These are phyloP conservation scores for Ochromonas danica DNA, from an alignment of 108 stramenopile genomes.

Conservation along the genomic window DNA sequence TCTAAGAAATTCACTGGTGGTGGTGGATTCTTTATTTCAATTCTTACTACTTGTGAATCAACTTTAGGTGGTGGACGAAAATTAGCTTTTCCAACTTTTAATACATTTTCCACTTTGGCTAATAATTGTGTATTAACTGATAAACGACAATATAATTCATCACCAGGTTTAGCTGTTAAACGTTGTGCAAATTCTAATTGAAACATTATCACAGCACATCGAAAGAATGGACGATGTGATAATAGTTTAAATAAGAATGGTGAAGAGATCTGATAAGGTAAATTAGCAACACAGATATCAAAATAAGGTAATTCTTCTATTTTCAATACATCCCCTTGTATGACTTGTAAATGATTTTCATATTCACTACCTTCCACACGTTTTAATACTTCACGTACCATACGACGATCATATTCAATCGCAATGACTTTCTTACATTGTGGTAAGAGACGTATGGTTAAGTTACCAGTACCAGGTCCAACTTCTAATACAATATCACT, in stretches of 20 bases:
- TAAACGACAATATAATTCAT: conserved; percentile 90
- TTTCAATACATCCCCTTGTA: conserved; percentile 95
- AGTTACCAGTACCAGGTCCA: conserved; percentile 96
- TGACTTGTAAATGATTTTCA: conserved; percentile 74
- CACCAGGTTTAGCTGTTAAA: conserved; percentile 85
- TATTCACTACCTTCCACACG: conserved; percentile 78
- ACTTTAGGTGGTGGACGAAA: conserved; percentile 94
- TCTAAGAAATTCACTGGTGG: conserved; percentile 96
- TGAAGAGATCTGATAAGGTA: conserved; percentile 92
- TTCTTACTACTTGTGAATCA: conserved; percentile 64
- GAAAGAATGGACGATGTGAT: conserved; percentile 86
- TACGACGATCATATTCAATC: conserved; percentile 92
- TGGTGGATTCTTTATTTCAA: conserved; percentile 87
- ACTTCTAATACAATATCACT: conserved; percentile 83
- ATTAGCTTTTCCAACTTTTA: conserved; percentile 93
- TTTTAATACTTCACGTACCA: conserved; percentile 95
- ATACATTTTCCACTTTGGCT: conserved; percentile 92
- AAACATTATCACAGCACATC: conserved; percentile 99
- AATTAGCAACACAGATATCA: conserved; percentile 94
- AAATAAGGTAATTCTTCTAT: conserved; percentile 92
- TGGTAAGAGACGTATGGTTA: conserved; percentile 89
- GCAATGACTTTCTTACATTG: conserved; percentile 81
- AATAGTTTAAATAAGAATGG: conserved; percentile 93
- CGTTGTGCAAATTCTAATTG: conserved; percentile 95
- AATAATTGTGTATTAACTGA: conserved; percentile 96